phyloP scores from a whole-genome alignment of 306 rosid species.

The Acacia acuminata region DNA sequence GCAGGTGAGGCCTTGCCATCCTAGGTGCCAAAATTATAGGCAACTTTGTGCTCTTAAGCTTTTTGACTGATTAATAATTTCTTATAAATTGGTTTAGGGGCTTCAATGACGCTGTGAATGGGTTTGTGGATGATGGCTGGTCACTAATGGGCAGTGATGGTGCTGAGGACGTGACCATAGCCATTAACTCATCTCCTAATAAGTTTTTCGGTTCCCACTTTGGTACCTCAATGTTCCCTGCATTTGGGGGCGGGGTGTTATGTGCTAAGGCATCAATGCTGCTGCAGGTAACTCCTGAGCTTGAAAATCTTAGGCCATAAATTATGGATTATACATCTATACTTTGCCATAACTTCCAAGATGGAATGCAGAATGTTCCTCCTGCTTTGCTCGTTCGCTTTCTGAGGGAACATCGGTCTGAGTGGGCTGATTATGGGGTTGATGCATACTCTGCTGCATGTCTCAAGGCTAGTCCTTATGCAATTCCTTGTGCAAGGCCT shows the following conservation, averaged over 20 bases:
- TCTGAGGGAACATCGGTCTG: slow-evolving; percentile 96
- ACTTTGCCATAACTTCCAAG: not conserved
- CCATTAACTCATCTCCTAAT: slow-evolving; percentile 73
- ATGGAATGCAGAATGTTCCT: slow-evolving; percentile 72
- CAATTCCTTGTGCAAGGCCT: slow-evolving; percentile 84
- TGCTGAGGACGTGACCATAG: slow-evolving; percentile 85
- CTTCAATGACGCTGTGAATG: slow-evolving; percentile 94
- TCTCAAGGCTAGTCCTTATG: slow-evolving; percentile 82
- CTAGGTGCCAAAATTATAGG: not conserved
- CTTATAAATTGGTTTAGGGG: slow-evolving; percentile 55
- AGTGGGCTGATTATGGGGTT: slow-evolving; percentile 98
- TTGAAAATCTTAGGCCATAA: not conserved
- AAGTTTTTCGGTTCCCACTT: slow-evolving; percentile 72
- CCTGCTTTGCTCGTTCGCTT: slow-evolving; percentile 97
- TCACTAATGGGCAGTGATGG: slow-evolving; percentile 83
- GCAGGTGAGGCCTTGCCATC: slow-evolving; percentile 52
- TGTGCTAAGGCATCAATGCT: slow-evolving; percentile 99
- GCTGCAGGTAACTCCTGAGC: slow-evolving; percentile 62
- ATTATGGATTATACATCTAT: not conserved
- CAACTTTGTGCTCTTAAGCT: not conserved
- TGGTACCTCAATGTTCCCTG: slow-evolving; percentile 56
- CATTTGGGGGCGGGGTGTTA: slow-evolving; percentile 88
- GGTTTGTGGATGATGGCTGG: slow-evolving; percentile 94
- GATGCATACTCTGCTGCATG: slow-evolving; percentile 94
- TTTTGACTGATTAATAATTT: not conserved